Evolutionary conservation across 1,284 basidiomycete genomes (phyloP).

Genomic region (Cryptococcus sp.): DNA sequence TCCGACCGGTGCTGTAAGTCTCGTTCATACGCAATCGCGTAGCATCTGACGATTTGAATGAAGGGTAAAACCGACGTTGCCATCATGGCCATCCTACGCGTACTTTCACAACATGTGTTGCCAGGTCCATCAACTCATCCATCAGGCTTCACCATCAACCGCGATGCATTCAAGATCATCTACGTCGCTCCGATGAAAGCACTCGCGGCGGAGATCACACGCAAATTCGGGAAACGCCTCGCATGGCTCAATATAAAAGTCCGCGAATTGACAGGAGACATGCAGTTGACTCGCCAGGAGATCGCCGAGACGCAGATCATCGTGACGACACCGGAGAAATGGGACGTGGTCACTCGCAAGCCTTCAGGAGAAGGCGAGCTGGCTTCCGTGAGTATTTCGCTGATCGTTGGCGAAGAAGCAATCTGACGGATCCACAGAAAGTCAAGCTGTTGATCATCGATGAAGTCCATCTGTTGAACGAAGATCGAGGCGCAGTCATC

Average conservation of each 20-base stretch:
- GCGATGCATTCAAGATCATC: conserved; percentile 88
- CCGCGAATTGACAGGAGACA: conserved; percentile 94
- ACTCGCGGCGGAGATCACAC: conserved; percentile 90
- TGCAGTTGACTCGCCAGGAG: conserved; percentile 94
- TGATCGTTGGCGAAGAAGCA: no score
- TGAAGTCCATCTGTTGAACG: conserved; percentile 95
- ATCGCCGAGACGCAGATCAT: conserved; percentile 97
- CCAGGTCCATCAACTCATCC: conserved; percentile 50
- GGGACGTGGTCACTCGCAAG: conserved; percentile 98
- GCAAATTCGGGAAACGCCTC: conserved; percentile 89
- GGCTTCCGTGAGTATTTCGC: conserved; percentile 66
- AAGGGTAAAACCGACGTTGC: conserved; percentile 99
- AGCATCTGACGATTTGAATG: not conserved
- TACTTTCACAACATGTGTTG: conserved; percentile 72
- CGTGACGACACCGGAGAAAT: conserved; percentile 99
- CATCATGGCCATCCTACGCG: conserved; percentile 88
- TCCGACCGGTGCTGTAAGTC: conserved; percentile 87
- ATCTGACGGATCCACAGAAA: conserved; percentile 60
- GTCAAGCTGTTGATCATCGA: conserved; percentile 96
- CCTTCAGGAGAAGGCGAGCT: conserved; percentile 95
- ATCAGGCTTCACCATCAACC: conserved; percentile 62
- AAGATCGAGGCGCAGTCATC: conserved; percentile 97
- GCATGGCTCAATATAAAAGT: conserved; percentile 86
- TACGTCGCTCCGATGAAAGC: conserved; percentile 99
- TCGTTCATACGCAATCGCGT: not conserved